Evolutionary conservation across 139 green algal genomes (phyloP), one percentile per base, ranked within the genome.

Genomic region (Mesostigma viride): DNA sequence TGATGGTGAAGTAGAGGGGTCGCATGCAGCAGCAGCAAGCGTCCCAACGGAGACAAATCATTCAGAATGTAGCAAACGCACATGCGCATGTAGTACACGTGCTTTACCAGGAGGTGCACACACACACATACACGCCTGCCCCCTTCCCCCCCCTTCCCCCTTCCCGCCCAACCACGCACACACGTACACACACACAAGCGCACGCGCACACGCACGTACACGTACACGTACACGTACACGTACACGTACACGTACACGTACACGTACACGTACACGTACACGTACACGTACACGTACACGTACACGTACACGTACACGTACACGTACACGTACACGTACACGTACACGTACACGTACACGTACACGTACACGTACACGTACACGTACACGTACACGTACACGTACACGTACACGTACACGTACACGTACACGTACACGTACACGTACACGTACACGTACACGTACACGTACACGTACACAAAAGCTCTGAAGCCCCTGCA

Each of bases 281-380:
- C 40, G 40, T 48, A 48, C 40, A 48, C 40, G 40, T 48, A 48
- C 40, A 48, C 40, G 40, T 48, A 48, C 40, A 48, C 40, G 40
- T 48, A 48, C 40, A 48, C 40, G 40, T 48, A 48, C 40, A 48
- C 40, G 40, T 48, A 48, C 40, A 48, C 40, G 40, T 48, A 48
- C 40, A 48, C 40, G 40, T 48, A 48, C 40, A 48, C 40, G 40
- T 48, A 48, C 40, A 48, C 40, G 40, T 48, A 48, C 40, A 48
- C 40, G 40, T 48, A 48, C 40, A 48, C 40, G 40, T 48, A 48
- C 40, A 48, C 40, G 40, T 48, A 48, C 40, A 48, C 40, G 40
- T 48, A 48, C 40, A 48, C 40, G 40, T 48, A 48, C 40, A 48
- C 40, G 40, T 48, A 48, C 40, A 48, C 40, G 40, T 48, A 48